These are phyloP conservation scores for Umbilicus rupestris DNA, from an alignment of 164 flowering plant species.

Conservation along the genomic window DNA sequence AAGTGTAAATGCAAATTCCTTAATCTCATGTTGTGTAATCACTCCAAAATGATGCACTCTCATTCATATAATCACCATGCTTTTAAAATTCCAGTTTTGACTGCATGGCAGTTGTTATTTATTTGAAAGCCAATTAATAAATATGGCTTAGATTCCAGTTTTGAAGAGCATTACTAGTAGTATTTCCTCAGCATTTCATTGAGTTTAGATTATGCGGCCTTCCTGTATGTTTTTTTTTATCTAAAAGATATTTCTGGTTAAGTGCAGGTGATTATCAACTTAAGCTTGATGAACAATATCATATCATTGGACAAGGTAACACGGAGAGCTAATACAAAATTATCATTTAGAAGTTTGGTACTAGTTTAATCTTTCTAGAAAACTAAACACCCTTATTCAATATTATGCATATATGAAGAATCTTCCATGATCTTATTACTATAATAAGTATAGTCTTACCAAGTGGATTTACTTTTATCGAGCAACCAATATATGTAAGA, in stretches of 20 bases:
- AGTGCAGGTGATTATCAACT: conserved; percentile 72
- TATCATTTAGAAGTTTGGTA: neutral
- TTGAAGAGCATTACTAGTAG: too few species aligned
- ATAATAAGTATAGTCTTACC: neutral
- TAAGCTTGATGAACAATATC: conserved; percentile 64
- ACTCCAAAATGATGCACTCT: too few species aligned
- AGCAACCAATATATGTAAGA: neutral
- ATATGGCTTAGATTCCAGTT: too few species aligned
- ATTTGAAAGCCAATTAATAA: too few species aligned
- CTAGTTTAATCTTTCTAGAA: neutral
- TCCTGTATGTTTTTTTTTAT: neutral
- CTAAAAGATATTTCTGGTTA: neutral
- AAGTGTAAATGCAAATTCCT: too few species aligned
- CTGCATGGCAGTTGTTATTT: too few species aligned
- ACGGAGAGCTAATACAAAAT: neutral
- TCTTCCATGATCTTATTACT: neutral
- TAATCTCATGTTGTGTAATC: too few species aligned
- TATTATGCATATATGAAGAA: neutral
- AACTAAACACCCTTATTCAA: neutral
- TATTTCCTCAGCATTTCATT: too few species aligned
- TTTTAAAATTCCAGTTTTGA: too few species aligned
- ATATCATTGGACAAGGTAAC: conserved; percentile 77
- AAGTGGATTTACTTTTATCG: neutral
- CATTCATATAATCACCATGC: too few species aligned
- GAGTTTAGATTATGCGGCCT: too few species aligned